phyloP scores from a whole-genome alignment of 331 rosid genomes.

The Quercus tomentella region DNA sequence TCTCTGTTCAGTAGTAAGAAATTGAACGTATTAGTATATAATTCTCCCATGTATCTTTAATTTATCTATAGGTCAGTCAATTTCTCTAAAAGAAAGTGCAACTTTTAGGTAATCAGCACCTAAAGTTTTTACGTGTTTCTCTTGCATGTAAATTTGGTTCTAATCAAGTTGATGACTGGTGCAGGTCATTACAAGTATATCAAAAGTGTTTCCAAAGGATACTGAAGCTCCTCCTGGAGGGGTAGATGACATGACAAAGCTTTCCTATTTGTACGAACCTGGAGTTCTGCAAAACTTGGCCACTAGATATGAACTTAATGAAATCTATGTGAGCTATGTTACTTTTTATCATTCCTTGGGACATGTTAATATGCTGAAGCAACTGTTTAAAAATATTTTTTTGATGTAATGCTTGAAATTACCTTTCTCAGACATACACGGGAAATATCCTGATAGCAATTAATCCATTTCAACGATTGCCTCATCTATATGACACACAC shows the following conservation, averaged over 20 bases:
- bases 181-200: conserved; percentile 70
- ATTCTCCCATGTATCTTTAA: no score
- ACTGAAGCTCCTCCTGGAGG: conserved; percentile 98
- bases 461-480: conserved; percentile 95
- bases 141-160: conserved; percentile 25
- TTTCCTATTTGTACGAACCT: conserved; percentile 95
- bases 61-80: no score
- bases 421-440: conserved; percentile 78
- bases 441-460: conserved; percentile 91
- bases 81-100: no score
- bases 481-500: conserved; percentile 81
- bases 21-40: no score
- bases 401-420: conserved; percentile 14
- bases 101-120: no score
- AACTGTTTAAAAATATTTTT: conserved; percentile 12
- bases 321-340: conserved; percentile 69
- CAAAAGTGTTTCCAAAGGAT: conserved; percentile 88
- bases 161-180: no score
- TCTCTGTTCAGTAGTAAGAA: no score
- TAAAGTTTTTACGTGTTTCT: conserved; percentile 1
- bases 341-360: background rate
- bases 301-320: conserved; percentile 92
- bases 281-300: conserved; percentile 95
- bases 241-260: conserved; percentile 96
- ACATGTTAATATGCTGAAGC: background rate